phyloP scores from a whole-genome alignment of 768 basidiomycete species.

The Suillus occidentalis region DNA sequence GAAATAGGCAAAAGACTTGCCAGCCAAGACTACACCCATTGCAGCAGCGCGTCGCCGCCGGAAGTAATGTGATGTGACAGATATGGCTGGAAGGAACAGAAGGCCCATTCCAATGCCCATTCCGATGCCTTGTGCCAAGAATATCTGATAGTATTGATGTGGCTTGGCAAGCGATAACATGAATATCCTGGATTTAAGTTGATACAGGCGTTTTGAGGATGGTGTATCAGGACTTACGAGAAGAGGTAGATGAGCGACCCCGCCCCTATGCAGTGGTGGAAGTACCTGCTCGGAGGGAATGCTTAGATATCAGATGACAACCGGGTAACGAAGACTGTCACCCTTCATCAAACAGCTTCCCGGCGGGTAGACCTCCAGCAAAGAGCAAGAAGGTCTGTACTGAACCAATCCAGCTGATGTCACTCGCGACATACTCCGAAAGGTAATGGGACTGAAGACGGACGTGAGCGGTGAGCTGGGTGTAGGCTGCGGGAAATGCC shows the following conservation, averaged over 20 bases:
- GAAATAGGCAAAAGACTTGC: constrained; percentile 25
- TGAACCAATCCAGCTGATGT: constrained; percentile 53
- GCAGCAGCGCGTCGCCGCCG: constrained; percentile 34
- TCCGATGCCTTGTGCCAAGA: constrained; percentile 56
- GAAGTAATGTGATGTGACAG: constrained; percentile 57
- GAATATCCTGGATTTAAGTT: constrained; percentile 40
- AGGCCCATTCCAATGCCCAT: constrained; percentile 58
- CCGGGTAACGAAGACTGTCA: constrained; percentile 27
- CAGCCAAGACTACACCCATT: constrained; percentile 56
- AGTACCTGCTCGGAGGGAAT: constrained; percentile 29
- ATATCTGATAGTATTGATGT: constrained; percentile 51
- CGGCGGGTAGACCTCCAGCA: constrained; percentile 44
- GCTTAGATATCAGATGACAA: not conserved
- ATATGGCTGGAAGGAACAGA: constrained; percentile 52
- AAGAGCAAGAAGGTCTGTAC: constrained; percentile 51
- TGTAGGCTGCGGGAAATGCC: not conserved
- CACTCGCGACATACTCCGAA: constrained; percentile 39
- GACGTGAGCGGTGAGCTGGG: not conserved
- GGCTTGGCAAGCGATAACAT: constrained; percentile 51
- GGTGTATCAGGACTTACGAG: constrained; percentile 33
- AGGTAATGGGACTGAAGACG: constrained; percentile 35
- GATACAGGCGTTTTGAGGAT: no score
- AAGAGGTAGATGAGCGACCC: constrained; percentile 41
- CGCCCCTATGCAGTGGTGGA: constrained; percentile 39
- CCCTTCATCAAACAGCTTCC: constrained; percentile 48